Conservation (phyloP, 2,329 filamentous ascomycete species). For the Piedraia hortae region DNA sequence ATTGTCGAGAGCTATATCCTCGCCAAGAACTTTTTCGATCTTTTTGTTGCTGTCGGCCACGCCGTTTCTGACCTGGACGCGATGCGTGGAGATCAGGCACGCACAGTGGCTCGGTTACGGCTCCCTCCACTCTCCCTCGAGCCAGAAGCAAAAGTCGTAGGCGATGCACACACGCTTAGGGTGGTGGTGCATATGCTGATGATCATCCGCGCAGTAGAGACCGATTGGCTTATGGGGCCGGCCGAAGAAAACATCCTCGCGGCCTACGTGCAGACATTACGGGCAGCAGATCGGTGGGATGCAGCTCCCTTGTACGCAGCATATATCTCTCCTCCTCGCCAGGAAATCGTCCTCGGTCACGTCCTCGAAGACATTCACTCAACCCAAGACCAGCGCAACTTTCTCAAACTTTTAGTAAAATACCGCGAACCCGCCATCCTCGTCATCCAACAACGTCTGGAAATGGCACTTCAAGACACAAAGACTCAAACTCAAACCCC, state of each 20-base stretch:
- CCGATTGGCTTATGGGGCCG: conserved; percentile 15
- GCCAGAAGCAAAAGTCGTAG: conserved; percentile 12
- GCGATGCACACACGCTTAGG: conserved; percentile 18
- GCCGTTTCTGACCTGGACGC: conserved; percentile 15
- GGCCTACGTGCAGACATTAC: conserved; percentile 56
- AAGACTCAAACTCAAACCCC: conserved; percentile 1
- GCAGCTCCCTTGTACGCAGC: conserved; percentile 73
- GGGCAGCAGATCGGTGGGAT: conserved; percentile 43
- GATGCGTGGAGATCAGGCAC: conserved; percentile 6
- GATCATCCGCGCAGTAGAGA: conserved; percentile 25
- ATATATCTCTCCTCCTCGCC: conserved; percentile 36
- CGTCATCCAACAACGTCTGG: conserved; percentile 25
- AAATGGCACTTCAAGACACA: conserved; percentile 1
- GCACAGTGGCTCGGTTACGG: conserved; percentile 6
- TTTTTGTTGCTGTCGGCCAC: conserved; percentile 18
- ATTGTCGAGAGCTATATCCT: conserved; percentile 52
- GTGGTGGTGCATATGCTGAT: conserved; percentile 29
- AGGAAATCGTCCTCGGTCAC: conserved; percentile 43
- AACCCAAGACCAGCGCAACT: conserved; percentile 32
- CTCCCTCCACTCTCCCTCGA: background rate
- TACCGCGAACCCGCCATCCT: conserved; percentile 44
- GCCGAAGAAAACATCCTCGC: conserved; percentile 50
- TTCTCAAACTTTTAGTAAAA: conserved; percentile 42
- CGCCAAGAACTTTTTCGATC: conserved; percentile 24
- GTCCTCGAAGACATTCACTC: conserved; percentile 50